phyloP scores from a whole-genome alignment of 306 rosid species.

The Argentina anserina region DNA sequence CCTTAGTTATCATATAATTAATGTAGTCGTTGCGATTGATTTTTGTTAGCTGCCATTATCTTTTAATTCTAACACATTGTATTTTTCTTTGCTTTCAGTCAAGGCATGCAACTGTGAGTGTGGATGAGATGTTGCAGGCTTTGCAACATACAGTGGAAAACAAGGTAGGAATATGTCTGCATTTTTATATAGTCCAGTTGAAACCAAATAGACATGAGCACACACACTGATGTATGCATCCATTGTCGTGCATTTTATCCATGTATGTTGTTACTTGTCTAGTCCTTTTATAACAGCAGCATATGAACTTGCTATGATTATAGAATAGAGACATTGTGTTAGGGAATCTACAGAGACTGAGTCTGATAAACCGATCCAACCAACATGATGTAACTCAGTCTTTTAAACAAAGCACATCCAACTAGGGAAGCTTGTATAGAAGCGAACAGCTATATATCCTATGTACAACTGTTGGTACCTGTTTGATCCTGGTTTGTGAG shows the following conservation, averaged over 20 bases:
- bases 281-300: too few species aligned
- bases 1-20: too few species aligned
- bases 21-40: too few species aligned
- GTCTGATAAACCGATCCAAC: background rate
- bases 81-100: conserved; percentile 54
- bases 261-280: too few species aligned
- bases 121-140: conserved; percentile 84
- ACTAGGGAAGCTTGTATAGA: background rate
- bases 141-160: conserved; percentile 54
- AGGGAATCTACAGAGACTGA: background rate
- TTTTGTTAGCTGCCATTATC: background rate
- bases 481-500: background rate
- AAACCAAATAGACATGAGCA: background rate
- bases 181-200: background rate
- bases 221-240: background rate
- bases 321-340: background rate
- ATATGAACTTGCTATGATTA: background rate
- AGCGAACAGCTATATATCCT: background rate
- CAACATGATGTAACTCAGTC: background rate
- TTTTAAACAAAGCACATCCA: background rate
- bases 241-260: background rate
- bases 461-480: background rate
- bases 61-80: conserved; percentile 16
- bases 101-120: conserved; percentile 81
- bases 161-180: conserved; percentile 40